Percentiles rank a stretch among this genome's conserved stretches.
These are phyloP conservation scores for Beta corolliflora DNA, from an alignment of 179 eudicot species.

Conservation along the genomic window DNA sequence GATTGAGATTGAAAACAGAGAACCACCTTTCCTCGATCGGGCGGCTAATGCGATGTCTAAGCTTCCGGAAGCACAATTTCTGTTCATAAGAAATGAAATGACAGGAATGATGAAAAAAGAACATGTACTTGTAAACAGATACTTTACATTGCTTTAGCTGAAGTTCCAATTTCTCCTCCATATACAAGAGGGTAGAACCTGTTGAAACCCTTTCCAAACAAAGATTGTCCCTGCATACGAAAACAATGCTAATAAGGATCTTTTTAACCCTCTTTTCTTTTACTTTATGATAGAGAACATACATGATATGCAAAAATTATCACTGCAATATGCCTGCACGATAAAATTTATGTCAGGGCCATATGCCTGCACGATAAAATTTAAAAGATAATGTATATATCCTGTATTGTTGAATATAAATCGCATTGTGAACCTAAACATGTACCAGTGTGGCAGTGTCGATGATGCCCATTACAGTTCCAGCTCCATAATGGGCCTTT, in stretches of 20 bases:
- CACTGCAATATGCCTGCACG: conserved; percentile 45
- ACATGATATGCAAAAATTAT: too few relatives aligned
- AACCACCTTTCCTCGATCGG: conserved; percentile 50
- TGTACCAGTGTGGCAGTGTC: conserved; percentile 31
- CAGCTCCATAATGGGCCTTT: conserved; percentile 21
- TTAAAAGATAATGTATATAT: not conserved
- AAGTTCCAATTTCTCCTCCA: conserved; percentile 39
- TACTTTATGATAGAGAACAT: too few relatives aligned
- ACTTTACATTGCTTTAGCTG: conserved; percentile 25
- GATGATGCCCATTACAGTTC: conserved; percentile 29
- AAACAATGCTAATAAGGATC: too few relatives aligned
- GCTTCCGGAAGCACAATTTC: conserved; percentile 39
- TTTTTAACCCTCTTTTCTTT: too few relatives aligned
- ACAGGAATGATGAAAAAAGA: not conserved
- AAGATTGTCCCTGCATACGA: not conserved
- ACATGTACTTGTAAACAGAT: not conserved
- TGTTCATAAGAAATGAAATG: not conserved
- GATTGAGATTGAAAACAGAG: conserved; percentile 42
- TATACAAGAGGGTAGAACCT: too few relatives aligned
- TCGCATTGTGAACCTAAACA: not conserved
- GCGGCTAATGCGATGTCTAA: conserved; percentile 32
- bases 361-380: conserved; percentile 21
- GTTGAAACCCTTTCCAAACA: too few relatives aligned
- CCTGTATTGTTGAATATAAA: not conserved
- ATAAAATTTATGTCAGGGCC: conserved; percentile 28